Evolutionary conservation across 768 basidiomycete genomes (phyloP), one percentile per base, ranked within the genome.

Genomic region (Cystofilobasidium macerans): DNA sequence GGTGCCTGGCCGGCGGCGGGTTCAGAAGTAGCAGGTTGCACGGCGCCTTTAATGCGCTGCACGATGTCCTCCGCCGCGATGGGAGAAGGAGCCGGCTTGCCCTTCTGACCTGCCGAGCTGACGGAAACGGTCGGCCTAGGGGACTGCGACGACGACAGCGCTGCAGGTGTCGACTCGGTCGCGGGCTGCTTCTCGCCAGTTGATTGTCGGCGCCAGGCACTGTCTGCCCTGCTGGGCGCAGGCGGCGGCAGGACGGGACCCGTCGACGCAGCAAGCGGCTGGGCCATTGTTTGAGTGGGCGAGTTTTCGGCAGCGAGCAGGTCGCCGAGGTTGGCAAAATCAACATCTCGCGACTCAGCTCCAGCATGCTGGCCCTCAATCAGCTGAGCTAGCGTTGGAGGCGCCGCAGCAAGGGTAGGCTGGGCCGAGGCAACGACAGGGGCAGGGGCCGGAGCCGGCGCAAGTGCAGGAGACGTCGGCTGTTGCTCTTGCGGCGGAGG

Each of bases 21-120:
- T 42, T 30, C 38, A 22, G 38, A 33, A 28, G 28, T 18, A 16
- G 28, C 6, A 18, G 28, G 47, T 28, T 36, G 32, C 67, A 68
- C 63, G n/a, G 38, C 61, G 1, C 62, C 57, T 30, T 58, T 59
- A 57, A 68, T 58, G 7, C 67, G 67, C n/a, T 33, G 38, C 57
- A 68, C 57, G 1, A 57, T 47, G 67, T 63, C 33, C 22, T 68
- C 67, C 35, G 63, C n/a, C 18, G 54, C 36, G 11, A 42, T 9
- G 13, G 32, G 47, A 3, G 43, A 20, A 0, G 61, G 61, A 0
- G 67, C 57, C 3, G 32, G 28, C 16, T 4, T 5, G 6, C 28
- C 26, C 4, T 11, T 7, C 13, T 30, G 51, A 30, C 6, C 22
- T 5, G 30, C 28, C 6, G 32, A 24, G 61, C 32, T 32, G 61